Evolutionary conservation across 169 alveolate genomes (phyloP), one percentile per base, ranked within the genome.

Genomic region (Cryptosporidium ryanae): DNA sequence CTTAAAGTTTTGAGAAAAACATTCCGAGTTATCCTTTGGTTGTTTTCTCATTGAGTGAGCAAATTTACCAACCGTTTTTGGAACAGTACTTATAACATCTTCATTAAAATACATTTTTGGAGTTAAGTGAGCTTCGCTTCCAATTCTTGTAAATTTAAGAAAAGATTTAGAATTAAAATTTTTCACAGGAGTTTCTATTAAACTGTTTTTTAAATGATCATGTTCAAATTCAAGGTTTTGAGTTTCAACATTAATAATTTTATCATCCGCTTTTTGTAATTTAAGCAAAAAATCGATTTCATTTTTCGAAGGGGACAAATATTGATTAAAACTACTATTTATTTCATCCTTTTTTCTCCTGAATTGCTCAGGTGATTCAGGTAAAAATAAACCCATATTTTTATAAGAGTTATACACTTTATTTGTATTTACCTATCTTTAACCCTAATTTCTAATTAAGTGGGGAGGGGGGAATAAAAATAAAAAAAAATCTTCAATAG

Each of bases 91-190:
- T 31, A 68, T 50, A 6, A 68, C 50, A 27, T 68, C 83, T 54
- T 68, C 83, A 12, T 49, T 49, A 0, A 68, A 68, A 68, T 68
- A 68, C 21, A 31, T 68, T 27, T 68, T 68, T n/a, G 83, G 83
- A 13, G 83, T 68, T 4, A 32, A 10, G 7, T 50, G 23, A 52
- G 27, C 18, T n/a, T 38, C 46, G 1, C 8, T 38, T 10, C 46
- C 23, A 31, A 68, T 54, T 55, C 48, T 31, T 31, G 18, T 43
- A 49, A 29, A 4, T 25, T 54, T 49, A 12, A 50, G 48, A 12
- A 5, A 23, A 52, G 49, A 29, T 52, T 52, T 55, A 29, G 23
- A 21, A 49, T 21, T 10, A 50, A 25, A 50, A 5, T 68, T 68
- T 29, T 55, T 68, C 7, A 68, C 34, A 12, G 83, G 83, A 31